Evolutionary conservation across 805 yeast genomes (phyloP), one percentile per base, ranked within the genome.

Genomic region (Metschnikowia chrysomelidarum): DNA sequence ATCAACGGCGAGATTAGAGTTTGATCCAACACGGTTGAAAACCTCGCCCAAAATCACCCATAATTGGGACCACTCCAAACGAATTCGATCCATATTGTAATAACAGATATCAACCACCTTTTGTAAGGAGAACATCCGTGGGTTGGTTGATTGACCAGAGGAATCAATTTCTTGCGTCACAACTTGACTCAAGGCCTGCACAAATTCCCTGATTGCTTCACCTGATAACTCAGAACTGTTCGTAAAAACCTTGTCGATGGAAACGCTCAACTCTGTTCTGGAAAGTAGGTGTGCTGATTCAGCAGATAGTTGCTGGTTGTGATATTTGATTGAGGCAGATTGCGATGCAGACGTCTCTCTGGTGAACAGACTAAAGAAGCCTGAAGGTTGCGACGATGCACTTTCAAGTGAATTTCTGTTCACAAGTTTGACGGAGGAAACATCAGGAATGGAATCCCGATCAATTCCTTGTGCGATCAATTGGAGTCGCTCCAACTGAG

Each of bases 81-180:
- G 78, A 50, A 93, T 89, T 67, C 98, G 84, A 32, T 80, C 80
- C 97, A 93, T 93, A 58, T 94, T 94, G 67, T 94, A 93, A 60
- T 93, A 91, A 62, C 97, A 91, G 27, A 93, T 95, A 61, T 94
- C 98, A 34, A 93, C 95, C 72, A 93, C 85, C 56, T 93, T 93
- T 55, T 88, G 98, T 44, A 93, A 65, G 0, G 98, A 86, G 56
- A 87, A 94, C 62, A 87, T 82, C 57, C 98, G 73, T 24, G 98
- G 98, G 43, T 86, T 79, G 5, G 74, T 69, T 27, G 89, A 80
- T 52, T 78, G 79, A 5, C 88, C 89, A 1, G 95, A 83, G 0
- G 94, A 82, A 44, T 85, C 88, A 43, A 93, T 87, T 59, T 93
- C 99, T 52, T 89, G 97, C 26, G 78, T 67, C 0, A 96, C 85